Base-by-base conservation (phyloP, 345 rosid species). In the Euphorbia lathyris region DNA sequence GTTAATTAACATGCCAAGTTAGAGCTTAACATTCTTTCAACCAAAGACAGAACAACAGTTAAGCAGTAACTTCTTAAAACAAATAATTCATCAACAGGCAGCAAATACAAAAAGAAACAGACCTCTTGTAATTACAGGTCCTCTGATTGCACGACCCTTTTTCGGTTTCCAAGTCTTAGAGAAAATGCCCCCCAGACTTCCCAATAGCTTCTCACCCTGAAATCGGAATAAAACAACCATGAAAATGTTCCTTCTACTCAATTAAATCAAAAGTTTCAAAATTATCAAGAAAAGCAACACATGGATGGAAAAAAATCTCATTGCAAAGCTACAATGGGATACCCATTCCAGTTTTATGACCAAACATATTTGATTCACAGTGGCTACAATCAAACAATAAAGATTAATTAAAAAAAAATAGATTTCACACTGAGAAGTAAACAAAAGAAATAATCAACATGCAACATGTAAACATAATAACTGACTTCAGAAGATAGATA, bases 181-280 rank as follows among this genome's bases (percentile, higher is more conserved):
- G 71, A 90, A 90, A 75, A 95, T 84, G 64, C 98, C 94, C 55
- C 99, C 99, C 69, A 95, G 97, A 76, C 86, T 92, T 65, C 97
- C 97, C 72, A 95, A 82, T 70, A 95, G 92, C 86, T 90, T 95
- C 84, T 95, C 99, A 64, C 99, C 98, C 99, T 95, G 84, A 42
- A 78, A 86, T 67, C 67, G 43, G 25, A 52, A 74, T 58, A 50
- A 72, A 58, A 68, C 38, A 52, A 58, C 65, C 43, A 78, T 50
- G 26, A 19, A 38, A 58, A 43, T 72, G 36, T n/a, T 36, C 16
- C 38, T 12, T 6, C 65, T 4, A 57, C 16, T 22, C 9, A 4
- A 9, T 11, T 13, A 34, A 20, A 53, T 27, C 43, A 6, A 50
- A 32, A 59, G 19, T 17, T 29, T 11, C 4, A 27, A 62, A 56